phyloP scores from a whole-genome alignment of 1,139 yeast genomes.

The Magnusiomyces paraingens region DNA sequence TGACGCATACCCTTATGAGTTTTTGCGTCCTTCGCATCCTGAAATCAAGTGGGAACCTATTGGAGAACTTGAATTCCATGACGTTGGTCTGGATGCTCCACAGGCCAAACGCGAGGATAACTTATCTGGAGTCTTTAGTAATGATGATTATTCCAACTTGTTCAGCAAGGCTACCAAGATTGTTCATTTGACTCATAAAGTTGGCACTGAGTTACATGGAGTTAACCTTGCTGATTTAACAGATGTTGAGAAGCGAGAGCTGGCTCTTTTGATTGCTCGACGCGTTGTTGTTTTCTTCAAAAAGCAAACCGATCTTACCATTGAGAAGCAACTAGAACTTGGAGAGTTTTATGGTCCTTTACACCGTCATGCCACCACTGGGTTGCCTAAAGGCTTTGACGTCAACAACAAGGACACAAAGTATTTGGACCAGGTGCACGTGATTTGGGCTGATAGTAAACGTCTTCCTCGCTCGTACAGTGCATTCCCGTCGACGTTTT shows the following conservation, averaged over 20 bases:
- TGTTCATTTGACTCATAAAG: conserved; percentile 49
- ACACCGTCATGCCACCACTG: conserved; percentile 70
- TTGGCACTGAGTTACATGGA: conserved; percentile 58
- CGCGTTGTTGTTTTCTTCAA: conserved; percentile 65
- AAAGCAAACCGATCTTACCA: conserved; percentile 47
- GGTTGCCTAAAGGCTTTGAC: conserved; percentile 47
- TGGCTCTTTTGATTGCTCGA: conserved; percentile 57
- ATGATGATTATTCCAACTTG: conserved; percentile 40
- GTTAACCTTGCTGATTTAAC: conserved; percentile 42
- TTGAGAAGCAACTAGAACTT: conserved; percentile 49
- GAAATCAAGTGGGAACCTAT: conserved; percentile 28
- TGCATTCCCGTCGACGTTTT: conserved; percentile 24
- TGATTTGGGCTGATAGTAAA: conserved; percentile 39
- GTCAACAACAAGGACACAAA: neutral
- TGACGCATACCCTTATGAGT: conserved; percentile 23
- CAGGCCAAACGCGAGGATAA: conserved; percentile 13
- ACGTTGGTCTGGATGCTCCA: conserved; percentile 20
- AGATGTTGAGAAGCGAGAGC: conserved; percentile 52
- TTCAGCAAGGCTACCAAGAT: conserved; percentile 39
- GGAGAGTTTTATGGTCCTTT: conserved; percentile 61
- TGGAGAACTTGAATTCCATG: conserved; percentile 21
- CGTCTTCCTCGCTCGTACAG: conserved; percentile 23
- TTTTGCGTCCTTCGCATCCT: conserved; percentile 31
- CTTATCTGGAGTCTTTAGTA: conserved; percentile 1
- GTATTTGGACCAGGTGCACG: conserved; percentile 49